A percentile compares a stretch with the other conserved stretches of the same genome.
Evolutionary conservation across 1,284 basidiomycete species (phyloP).

Genomic region (Heterobasidion parviporum): DNA sequence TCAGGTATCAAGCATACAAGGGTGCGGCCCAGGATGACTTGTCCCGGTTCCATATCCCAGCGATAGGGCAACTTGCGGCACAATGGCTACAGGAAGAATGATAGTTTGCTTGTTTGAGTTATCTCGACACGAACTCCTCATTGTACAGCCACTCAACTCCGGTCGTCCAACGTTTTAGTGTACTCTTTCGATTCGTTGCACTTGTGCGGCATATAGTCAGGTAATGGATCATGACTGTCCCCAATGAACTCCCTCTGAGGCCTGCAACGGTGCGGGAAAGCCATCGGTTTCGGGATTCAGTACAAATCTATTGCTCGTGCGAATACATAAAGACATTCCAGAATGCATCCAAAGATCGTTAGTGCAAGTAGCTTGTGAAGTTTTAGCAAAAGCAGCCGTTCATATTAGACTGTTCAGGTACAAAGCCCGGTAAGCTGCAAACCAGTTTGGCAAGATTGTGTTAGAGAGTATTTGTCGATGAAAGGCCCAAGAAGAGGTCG

Average conservation of each 20-base stretch:
- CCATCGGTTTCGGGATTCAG: no score
- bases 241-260: no score
- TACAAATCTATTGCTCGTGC: not conserved
- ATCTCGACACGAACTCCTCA: not conserved
- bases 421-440: constrained; percentile 15
- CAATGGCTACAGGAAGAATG: constrained; percentile 68
- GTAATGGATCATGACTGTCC: no score
- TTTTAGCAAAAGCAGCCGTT: not conserved
- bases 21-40: constrained; percentile 53
- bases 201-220: no score
- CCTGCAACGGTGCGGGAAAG: no score
- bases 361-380: constrained; percentile 10
- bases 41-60: constrained; percentile 54
- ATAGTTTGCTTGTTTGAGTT: constrained; percentile 5
- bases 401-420: constrained; percentile 4
- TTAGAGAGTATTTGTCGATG: constrained; percentile 13
- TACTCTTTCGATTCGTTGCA: no score
- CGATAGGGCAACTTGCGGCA: constrained; percentile 65
- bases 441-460: constrained; percentile 17
- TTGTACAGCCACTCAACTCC: no score
- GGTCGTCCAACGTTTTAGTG: no score
- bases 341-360: constrained; percentile 13
- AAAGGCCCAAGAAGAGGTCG: constrained; percentile 22
- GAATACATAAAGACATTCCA: constrained; percentile 17
- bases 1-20: constrained; percentile 55